Evolutionary conservation across 371 early-diverging fungal species (phyloP).

Genomic region (Coemansia sp.): DNA sequence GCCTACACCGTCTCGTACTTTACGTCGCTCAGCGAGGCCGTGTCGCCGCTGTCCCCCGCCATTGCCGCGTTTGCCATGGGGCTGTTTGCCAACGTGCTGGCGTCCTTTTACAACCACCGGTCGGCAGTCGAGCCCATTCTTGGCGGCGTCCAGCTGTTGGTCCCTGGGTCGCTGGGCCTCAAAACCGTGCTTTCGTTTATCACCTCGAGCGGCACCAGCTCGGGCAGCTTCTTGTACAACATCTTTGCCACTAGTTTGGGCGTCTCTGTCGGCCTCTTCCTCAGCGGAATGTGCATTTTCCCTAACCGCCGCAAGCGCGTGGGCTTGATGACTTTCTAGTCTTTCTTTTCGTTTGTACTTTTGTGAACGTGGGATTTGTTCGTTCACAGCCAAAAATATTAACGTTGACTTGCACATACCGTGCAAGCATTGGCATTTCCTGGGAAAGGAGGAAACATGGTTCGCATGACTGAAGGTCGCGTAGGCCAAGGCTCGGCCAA

Average conservation of each 20-base stretch:
- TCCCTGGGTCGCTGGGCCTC: constrained; percentile 61
- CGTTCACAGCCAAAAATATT: background rate
- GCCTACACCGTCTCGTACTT: constrained; percentile 48
- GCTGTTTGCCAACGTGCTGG: constrained; percentile 50
- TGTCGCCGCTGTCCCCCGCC: constrained; percentile 39
- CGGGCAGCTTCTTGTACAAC: constrained; percentile 52
- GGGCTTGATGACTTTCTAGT: constrained; percentile 47
- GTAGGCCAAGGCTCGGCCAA: background rate
- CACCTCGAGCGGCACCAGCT: constrained; percentile 43
- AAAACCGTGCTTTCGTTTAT: constrained; percentile 55
- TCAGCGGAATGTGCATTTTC: constrained; percentile 58
- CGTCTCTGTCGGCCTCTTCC: constrained; percentile 58
- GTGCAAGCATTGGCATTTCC: background rate
- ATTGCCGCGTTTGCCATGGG: constrained; percentile 53
- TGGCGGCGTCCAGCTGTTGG: constrained; percentile 58
- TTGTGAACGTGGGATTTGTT: background rate
- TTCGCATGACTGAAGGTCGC: background rate
- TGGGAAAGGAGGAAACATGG: background rate
- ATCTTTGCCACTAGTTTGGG: constrained; percentile 59
- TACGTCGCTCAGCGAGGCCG: constrained; percentile 29
- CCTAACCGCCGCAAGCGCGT: constrained; percentile 54
- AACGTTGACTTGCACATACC: background rate
- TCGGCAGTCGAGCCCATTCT: constrained; percentile 54
- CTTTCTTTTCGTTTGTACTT: background rate
- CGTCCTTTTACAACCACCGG: constrained; percentile 50